phyloP scores from a whole-genome alignment of 345 rosid genomes.

The Citrus maxima region DNA sequence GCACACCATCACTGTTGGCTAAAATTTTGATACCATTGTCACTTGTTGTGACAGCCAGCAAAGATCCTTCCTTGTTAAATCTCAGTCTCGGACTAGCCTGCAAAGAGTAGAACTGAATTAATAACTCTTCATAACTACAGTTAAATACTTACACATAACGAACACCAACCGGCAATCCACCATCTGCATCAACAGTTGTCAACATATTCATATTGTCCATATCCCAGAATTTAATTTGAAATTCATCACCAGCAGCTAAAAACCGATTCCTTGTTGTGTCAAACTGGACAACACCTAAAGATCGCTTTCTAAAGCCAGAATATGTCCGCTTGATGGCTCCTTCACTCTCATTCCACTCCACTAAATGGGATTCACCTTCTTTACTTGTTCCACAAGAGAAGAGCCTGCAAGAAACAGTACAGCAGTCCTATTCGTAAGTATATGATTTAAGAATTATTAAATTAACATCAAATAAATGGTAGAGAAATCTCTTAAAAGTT shows the following conservation, averaged over 20 bases:
- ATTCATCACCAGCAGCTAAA: conserved; percentile 69
- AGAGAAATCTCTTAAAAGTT: neutral
- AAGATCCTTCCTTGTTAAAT: conserved; percentile 63
- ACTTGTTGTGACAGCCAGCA: conserved; percentile 53
- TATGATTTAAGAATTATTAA: neutral
- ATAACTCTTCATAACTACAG: neutral
- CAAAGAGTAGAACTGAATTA: conserved; percentile 4
- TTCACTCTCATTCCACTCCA: conserved; percentile 75
- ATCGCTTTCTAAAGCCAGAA: conserved; percentile 54
- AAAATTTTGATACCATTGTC: conserved; percentile 60
- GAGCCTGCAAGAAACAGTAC: conserved; percentile 33
- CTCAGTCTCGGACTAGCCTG: conserved; percentile 63
- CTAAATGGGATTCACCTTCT: conserved; percentile 62
- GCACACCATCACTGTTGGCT: conserved; percentile 47
- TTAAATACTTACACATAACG: neutral
- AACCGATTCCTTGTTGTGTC: conserved; percentile 63
- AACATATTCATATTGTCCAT: conserved; percentile 50
- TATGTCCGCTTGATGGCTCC: conserved; percentile 55
- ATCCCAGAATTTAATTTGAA: conserved; percentile 63
- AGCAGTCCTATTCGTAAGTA: neutral
- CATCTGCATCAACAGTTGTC: conserved; percentile 51
- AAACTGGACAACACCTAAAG: conserved; percentile 56
- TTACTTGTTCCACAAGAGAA: conserved; percentile 75
- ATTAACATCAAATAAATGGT: neutral
- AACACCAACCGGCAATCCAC: conserved; percentile 58